A percentile compares a stretch with the other conserved stretches of the same genome.
Conservation (phyloP, 495 filamentous ascomycete genomes). For the Glonium stellatum region DNA sequence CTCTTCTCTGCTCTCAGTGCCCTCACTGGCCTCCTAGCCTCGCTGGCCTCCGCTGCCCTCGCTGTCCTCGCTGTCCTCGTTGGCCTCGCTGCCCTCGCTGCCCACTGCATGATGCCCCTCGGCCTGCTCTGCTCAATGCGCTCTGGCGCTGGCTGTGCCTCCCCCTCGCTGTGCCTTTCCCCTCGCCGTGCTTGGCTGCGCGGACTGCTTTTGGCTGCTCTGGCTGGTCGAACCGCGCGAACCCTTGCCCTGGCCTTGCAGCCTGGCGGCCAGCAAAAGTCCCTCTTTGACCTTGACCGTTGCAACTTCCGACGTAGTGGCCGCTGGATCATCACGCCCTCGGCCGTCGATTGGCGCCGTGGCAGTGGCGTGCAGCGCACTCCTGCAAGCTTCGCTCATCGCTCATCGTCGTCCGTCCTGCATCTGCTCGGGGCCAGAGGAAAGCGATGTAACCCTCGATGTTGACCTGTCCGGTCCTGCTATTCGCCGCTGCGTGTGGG, state of each 20-base stretch:
- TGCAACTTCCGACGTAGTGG: constrained; percentile 3
- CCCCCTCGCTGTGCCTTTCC: neutral
- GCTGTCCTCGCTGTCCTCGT: too few relatives aligned
- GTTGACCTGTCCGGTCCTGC: neutral
- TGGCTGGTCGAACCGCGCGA: neutral
- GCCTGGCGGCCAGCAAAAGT: neutral
- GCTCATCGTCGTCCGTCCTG: constrained; percentile 2
- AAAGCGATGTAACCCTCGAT: constrained; percentile 9
- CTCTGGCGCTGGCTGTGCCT: too few relatives aligned
- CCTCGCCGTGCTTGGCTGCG: neutral
- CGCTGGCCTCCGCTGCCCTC: too few relatives aligned
- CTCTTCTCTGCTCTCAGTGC: too few relatives aligned
- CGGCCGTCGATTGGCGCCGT: neutral
- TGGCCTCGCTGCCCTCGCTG: too few relatives aligned
- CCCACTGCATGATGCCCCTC: too few relatives aligned
- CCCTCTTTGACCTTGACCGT: constrained; percentile 1
- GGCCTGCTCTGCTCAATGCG: too few relatives aligned
- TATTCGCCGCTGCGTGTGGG: constrained; percentile 3
- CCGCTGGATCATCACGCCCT: constrained; percentile 9
- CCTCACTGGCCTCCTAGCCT: too few relatives aligned
- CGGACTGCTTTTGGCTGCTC: neutral
- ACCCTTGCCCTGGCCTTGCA: neutral
- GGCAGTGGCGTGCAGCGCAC: neutral
- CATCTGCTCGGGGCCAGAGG: neutral
- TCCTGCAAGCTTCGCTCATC: constrained; percentile 2